Conservation (phyloP, 164 flowering plant species). For the Taxillus chinensis region DNA sequence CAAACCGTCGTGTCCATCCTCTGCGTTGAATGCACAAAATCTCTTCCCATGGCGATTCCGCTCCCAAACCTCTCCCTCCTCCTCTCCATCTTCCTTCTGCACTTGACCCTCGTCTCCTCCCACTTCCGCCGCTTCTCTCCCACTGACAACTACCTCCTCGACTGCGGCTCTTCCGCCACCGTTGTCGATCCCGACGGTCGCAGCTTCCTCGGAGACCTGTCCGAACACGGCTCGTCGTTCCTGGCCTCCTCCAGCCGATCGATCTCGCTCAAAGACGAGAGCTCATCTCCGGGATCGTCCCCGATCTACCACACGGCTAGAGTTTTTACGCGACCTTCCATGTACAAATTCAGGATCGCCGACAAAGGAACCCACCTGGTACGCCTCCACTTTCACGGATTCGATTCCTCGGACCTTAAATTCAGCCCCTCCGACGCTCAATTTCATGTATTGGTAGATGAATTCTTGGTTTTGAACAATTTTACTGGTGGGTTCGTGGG, state of each 20-base stretch:
- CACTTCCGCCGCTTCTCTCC: conserved; percentile 34
- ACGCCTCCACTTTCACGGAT: conserved; percentile 64
- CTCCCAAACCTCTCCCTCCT: conserved; percentile 11
- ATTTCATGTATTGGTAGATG: conserved; percentile 53
- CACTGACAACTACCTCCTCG: conserved; percentile 51
- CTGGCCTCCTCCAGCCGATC: conserved; percentile 16
- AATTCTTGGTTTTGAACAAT: conserved; percentile 39
- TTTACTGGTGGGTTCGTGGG: conserved; percentile 13
- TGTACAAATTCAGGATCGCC: conserved; percentile 39
- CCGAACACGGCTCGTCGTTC: conserved; percentile 13
- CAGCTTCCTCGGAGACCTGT: conserved; percentile 36
- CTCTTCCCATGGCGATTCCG: conserved; percentile 11
- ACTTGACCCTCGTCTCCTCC: conserved; percentile 6
- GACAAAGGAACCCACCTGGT: conserved; percentile 58
- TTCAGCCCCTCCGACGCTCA: conserved; percentile 19
- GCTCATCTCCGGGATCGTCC: conserved; percentile 18
- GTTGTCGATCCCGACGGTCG: conserved; percentile 35
- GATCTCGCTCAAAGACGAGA: conserved; percentile 16
- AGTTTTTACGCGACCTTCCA: conserved; percentile 39
- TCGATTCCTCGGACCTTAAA: conserved; percentile 14
- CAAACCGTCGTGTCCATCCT: no score
- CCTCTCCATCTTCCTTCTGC: not conserved
- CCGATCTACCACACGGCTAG: conserved; percentile 49
- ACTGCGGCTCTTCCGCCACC: conserved; percentile 43
- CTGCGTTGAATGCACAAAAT: no score